These are phyloP conservation scores for Medicago lupulina DNA, from an alignment of 306 rosid species.

Conservation along the genomic window DNA sequence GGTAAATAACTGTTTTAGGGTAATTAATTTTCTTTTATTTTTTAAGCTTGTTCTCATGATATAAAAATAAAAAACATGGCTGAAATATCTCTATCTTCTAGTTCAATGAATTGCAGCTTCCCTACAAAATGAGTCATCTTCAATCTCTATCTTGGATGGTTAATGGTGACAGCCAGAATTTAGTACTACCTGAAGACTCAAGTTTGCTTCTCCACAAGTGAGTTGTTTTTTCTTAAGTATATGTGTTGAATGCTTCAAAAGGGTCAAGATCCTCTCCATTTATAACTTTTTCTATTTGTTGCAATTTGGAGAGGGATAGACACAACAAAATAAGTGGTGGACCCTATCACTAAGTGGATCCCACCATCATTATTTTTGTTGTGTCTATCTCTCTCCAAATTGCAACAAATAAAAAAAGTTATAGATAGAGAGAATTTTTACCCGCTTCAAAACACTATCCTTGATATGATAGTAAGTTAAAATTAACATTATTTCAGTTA, in stretches of 20 bases:
- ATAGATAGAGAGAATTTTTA: no score
- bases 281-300: no score
- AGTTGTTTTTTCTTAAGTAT: conserved; percentile 31
- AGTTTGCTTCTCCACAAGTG: conserved; percentile 71
- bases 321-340: no score
- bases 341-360: no score
- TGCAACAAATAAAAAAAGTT: no score
- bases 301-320: no score
- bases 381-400: no score
- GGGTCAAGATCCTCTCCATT: no score
- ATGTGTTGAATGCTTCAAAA: no score
- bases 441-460: not conserved
- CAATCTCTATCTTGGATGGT: conserved; percentile 76
- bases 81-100: conserved; percentile 50
- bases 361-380: no score
- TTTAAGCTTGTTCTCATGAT: not conserved
- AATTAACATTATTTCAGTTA: not conserved
- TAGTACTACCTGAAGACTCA: conserved; percentile 63
- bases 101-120: conserved; percentile 74
- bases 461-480: not conserved
- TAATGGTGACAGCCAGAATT: conserved; percentile 51
- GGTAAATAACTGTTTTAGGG: conserved; percentile 54
- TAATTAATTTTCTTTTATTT: not conserved
- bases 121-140: conserved; percentile 70
- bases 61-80: not conserved